Base-by-base conservation (phyloP, 1,284 basidiomycete species). In the Microbotryomycetes sp. region DNA sequence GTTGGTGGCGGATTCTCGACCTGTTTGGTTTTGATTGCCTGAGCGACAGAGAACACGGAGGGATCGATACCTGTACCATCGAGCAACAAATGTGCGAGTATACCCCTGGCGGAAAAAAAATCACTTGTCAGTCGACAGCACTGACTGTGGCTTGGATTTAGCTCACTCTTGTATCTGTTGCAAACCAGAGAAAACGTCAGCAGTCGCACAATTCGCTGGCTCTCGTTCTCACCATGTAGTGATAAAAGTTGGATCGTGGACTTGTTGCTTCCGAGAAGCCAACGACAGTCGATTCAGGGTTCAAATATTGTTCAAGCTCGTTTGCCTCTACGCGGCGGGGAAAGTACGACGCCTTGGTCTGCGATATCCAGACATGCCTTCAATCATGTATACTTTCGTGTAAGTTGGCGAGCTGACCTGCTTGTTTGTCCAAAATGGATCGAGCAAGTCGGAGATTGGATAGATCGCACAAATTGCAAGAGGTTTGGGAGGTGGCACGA, bases 171-270 rank as follows among this genome's bases (percentile, higher is more conserved):
- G 62, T 26, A 64, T 46, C 48, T 57, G 47, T 16, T n/a, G n/a
- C n/a, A n/a, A 6, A 45, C 0, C 24, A 45, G 4, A 27, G 11
- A 9, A 41, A 16, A 9, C 5, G 52, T 28, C 24, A 48, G 52
- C 45, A 29, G 23, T n/a, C n/a, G n/a, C n/a, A n/a, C n/a, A n/a
- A n/a, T n/a, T n/a, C n/a, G n/a, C n/a, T n/a, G n/a, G n/a, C n/a
- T n/a, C n/a, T n/a, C n/a, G n/a, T 18, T 59, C 70, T 54, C 3
- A 65, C 62, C 65, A 71, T 71, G 54, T 70, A 71, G 45, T 59
- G 61, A 41, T 72, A 71, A 50, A 70, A 70, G 13, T 56, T 29
- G 46, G 41, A 27, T 5, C 69, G 56, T 0, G 61, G 57, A 35
- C 52, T 45, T 4, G 56, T 61, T 4, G 49, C 49, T 4, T 57